Conservation (phyloP, 495 filamentous ascomycete species). For the Penicillium steckii region DNA sequence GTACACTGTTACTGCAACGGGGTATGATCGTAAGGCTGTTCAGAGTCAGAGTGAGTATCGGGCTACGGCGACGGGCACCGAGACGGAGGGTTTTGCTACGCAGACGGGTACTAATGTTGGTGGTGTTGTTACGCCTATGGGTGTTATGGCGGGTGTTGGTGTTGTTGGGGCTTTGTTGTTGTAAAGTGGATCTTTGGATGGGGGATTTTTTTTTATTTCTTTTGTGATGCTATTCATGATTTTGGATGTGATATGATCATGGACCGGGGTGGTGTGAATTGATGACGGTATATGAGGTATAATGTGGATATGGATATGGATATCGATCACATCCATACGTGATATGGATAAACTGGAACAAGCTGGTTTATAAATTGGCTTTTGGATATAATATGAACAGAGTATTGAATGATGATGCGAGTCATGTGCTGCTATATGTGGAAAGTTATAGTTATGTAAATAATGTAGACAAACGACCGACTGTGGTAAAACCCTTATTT, state of each 20-base stretch:
- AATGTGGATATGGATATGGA: too few species aligned
- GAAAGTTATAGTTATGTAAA: too few species aligned
- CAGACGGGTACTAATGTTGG: slow-evolving; percentile 19
- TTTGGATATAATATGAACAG: neutral
- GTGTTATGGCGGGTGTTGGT: slow-evolving; percentile 8
- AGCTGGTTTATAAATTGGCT: neutral
- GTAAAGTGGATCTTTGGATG: too few species aligned
- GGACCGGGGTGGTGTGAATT: too few species aligned
- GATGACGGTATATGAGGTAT: too few species aligned
- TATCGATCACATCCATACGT: too few species aligned
- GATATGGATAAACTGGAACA: neutral
- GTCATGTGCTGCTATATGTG: too few species aligned
- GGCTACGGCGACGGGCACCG: slow-evolving; percentile 24
- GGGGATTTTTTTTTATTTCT: too few species aligned
- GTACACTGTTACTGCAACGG: slow-evolving; percentile 26
- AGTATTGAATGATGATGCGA: neutral
- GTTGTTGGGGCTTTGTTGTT: slow-evolving; percentile 10
- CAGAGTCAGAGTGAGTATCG: slow-evolving; percentile 18
- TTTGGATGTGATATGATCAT: too few species aligned
- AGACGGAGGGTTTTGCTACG: slow-evolving; percentile 6
- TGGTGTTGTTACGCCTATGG: neutral
- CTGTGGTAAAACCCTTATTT: too few species aligned
- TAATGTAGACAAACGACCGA: too few species aligned
- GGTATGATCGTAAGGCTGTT: slow-evolving; percentile 24
- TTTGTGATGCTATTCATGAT: too few species aligned